Evolutionary conservation across 441 rosid species (phyloP), one percentile per base, ranked within the genome.

Genomic region (Pelargonium australe): DNA sequence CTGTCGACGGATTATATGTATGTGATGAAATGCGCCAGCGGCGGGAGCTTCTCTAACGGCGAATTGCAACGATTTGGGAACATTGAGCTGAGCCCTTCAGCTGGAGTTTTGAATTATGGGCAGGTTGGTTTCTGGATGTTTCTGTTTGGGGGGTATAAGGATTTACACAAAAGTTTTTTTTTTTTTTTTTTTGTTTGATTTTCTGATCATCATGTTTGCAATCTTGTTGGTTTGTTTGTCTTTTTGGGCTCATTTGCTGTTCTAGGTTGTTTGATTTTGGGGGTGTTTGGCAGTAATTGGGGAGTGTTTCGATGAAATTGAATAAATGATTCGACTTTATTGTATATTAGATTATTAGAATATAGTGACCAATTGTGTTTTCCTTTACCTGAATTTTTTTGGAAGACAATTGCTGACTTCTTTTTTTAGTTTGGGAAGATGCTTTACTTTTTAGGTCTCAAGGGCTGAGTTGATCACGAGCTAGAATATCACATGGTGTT

Each of bases 61-160:
- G 89, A 80, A 76, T 70, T 94, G 66, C 87, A 80, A 76, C 85
- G 89, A 53, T 94, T 85, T 80, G 97, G 96, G 53, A 89, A 89
- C 83, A 89, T 91, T 77, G 95, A 94, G 76, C 70, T 94, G 76
- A 89, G 77, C 75, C 98, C 98, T 14, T 88, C 96, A 1, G 85
- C 98, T 28, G 95, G 93, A 44, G 92, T 94, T 31, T 78, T 94
- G 75, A 94, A 91, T 75, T 94, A 94, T 84, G 97, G 96, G 71
- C 98, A 94, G 95, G 98, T 91, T 69, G 28, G 76, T 13, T 4
- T 57, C 31, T 17, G 62, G 2, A 7, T 16, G 13, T 19, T 57
- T 17, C 13, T 57, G 25, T 8, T 7, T 57, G 17, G 7, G n/a
- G 63, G 63, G 60, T 14, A 53, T 53, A 14, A n/a, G 60, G 0